These are phyloP conservation scores for Hibiscus mutabilis DNA, from an alignment of 345 rosid genomes.

Conservation along the genomic window DNA sequence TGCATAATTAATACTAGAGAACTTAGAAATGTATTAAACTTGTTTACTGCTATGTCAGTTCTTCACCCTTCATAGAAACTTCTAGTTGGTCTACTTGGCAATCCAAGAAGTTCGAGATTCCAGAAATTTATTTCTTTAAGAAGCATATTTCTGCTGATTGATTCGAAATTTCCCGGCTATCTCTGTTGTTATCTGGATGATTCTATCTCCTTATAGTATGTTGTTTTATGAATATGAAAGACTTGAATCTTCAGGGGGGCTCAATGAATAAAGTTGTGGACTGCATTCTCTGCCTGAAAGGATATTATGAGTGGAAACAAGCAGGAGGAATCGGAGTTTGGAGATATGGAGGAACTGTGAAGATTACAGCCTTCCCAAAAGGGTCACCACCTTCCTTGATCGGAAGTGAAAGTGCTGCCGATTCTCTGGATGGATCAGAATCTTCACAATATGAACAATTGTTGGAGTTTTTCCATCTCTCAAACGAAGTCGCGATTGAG, in stretches of 20 bases:
- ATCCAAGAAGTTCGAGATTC: background rate
- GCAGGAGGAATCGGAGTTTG: slow-evolving; percentile 91
- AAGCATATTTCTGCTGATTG: background rate
- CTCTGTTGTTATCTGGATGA: background rate
- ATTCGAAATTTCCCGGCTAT: background rate
- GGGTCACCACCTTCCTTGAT: slow-evolving; percentile 45
- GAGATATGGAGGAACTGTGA: slow-evolving; percentile 96
- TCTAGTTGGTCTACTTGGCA: background rate
- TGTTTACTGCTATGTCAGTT: background rate
- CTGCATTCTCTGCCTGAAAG: slow-evolving; percentile 92
- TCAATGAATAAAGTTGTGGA: slow-evolving; percentile 94
- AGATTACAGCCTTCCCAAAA: slow-evolving; percentile 74
- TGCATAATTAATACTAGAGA: background rate
- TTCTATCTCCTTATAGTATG: background rate
- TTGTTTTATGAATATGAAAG: background rate
- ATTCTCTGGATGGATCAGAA: slow-evolving; percentile 78
- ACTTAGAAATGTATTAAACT: background rate
- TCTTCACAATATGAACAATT: slow-evolving; percentile 84
- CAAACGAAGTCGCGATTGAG: slow-evolving; percentile 60
- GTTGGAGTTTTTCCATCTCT: slow-evolving; percentile 81
- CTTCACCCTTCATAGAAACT: background rate
- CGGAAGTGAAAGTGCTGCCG: slow-evolving; percentile 75
- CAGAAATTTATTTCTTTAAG: background rate
- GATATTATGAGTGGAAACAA: slow-evolving; percentile 93
- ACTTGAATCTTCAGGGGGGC: slow-evolving; percentile 55